A percentile compares a stretch with the other conserved stretches of the same genome.
Evolutionary conservation across 2,329 filamentous ascomycete species (phyloP).

Genomic region (Diaporthe velutina): DNA sequence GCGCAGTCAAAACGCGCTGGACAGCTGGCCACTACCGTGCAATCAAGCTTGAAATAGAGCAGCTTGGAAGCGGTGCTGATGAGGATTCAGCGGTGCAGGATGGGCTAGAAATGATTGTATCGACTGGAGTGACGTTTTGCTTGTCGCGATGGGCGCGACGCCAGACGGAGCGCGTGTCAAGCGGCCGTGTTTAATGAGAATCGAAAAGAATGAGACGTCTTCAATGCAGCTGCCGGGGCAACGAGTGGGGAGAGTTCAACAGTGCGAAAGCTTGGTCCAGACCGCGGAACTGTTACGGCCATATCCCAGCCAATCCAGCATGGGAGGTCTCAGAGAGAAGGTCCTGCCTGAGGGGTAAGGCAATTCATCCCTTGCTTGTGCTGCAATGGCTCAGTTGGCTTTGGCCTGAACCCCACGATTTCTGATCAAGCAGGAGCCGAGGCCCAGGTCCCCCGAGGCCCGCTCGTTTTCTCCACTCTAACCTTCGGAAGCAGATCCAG

Average conservation of each 20-base stretch:
- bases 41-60: not conserved
- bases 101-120: not conserved
- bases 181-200: conserved; percentile 23
- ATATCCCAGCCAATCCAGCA: not conserved
- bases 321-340: not conserved
- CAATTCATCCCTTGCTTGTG: not conserved
- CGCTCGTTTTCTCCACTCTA: not conserved
- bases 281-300: not conserved
- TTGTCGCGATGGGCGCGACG: not conserved
- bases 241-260: conserved; percentile 9
- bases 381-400: not conserved
- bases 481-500: not conserved
- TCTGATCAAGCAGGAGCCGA: conserved; percentile 17
- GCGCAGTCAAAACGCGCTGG: not conserved
- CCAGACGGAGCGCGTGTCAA: conserved; percentile 21
- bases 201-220: not conserved
- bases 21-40: not conserved
- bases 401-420: not conserved
- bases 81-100: too few relatives aligned
- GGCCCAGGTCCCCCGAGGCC: not conserved
- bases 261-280: conserved; percentile 24
- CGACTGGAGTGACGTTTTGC: not conserved
- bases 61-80: not conserved
- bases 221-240: conserved; percentile 32
- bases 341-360: not conserved